Conservation (phyloP, 768 basidiomycete genomes). For the Lactarius sp. region DNA sequence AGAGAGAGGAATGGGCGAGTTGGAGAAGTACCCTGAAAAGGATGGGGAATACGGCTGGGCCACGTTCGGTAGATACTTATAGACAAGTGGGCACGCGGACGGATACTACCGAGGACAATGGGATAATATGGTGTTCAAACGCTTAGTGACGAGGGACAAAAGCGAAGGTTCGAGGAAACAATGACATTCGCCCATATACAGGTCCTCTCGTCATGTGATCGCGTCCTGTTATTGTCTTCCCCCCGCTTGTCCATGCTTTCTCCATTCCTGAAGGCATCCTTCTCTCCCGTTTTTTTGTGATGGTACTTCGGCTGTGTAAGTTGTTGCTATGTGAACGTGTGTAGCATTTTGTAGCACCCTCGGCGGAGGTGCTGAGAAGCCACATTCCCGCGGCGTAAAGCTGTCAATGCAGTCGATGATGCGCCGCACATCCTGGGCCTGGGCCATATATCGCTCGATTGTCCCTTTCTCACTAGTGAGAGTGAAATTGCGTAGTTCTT, state of each 20-base stretch:
- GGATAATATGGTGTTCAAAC: constrained; percentile 13
- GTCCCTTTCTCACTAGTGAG: too few relatives aligned
- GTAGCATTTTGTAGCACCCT: neutral
- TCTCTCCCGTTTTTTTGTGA: constrained; percentile 8
- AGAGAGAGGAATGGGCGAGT: neutral
- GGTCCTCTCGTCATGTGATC: constrained; percentile 30
- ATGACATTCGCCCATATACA: constrained; percentile 28
- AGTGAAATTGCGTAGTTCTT: too few relatives aligned
- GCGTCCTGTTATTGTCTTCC: constrained; percentile 9
- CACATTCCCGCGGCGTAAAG: neutral
- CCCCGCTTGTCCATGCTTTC: too few relatives aligned
- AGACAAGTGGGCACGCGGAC: constrained; percentile 19
- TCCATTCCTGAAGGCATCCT: neutral
- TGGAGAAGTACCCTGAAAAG: constrained; percentile 13
- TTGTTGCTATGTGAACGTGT: constrained; percentile 8
- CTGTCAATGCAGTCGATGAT: too few relatives aligned
- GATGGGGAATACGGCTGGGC: constrained; percentile 6
- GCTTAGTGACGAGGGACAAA: constrained; percentile 32
- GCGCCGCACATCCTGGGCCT: too few relatives aligned
- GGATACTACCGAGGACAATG: constrained; percentile 31
- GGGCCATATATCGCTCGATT: too few relatives aligned
- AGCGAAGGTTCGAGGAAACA: constrained; percentile 25
- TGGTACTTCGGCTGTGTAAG: neutral
- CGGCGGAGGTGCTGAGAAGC: neutral
- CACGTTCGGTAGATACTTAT: constrained; percentile 30